These are phyloP conservation scores for Neonectria hederae DNA, from an alignment of 2,329 filamentous ascomycete genomes.

Conservation along the genomic window DNA sequence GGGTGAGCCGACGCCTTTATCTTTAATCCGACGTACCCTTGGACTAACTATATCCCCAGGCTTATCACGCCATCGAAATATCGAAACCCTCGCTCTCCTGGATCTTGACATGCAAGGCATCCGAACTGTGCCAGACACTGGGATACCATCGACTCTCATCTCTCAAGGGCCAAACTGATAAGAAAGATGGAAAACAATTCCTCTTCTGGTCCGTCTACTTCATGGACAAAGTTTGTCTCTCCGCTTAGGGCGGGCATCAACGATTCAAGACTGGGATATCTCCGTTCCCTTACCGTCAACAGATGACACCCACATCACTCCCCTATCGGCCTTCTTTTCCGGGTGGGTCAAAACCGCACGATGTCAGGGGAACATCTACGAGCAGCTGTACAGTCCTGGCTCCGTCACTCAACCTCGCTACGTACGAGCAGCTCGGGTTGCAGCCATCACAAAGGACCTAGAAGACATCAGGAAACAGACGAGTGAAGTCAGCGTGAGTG, in stretches of 20 bases:
- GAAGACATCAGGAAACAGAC: constrained; percentile 39
- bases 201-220: constrained; percentile 69
- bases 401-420: constrained; percentile 48
- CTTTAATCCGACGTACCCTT: accelerated
- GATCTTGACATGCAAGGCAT: constrained; percentile 45
- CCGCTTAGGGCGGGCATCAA: constrained; percentile 61
- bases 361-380: constrained; percentile 66
- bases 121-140: constrained; percentile 45
- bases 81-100: constrained; percentile 47
- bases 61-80: constrained; percentile 46
- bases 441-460: constrained; percentile 44
- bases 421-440: constrained; percentile 47
- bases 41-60: constrained; percentile 29
- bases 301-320: constrained; percentile 41
- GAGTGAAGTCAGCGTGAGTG: constrained; percentile 30
- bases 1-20: constrained; percentile 21
- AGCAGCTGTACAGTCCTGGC: constrained; percentile 60
- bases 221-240: constrained; percentile 65
- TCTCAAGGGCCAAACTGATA: constrained; percentile 33
- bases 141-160: constrained; percentile 44
- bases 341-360: constrained; percentile 62
- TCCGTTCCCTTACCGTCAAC: constrained; percentile 50
- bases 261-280: constrained; percentile 67
- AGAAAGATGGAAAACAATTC: constrained; percentile 39
- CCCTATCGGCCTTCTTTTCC: constrained; percentile 49